Percentiles rank a stretch among this genome's conserved stretches.
Evolutionary conservation across 2,329 filamentous ascomycete species (phyloP).

Genomic region (Emergomyces africanus): DNA sequence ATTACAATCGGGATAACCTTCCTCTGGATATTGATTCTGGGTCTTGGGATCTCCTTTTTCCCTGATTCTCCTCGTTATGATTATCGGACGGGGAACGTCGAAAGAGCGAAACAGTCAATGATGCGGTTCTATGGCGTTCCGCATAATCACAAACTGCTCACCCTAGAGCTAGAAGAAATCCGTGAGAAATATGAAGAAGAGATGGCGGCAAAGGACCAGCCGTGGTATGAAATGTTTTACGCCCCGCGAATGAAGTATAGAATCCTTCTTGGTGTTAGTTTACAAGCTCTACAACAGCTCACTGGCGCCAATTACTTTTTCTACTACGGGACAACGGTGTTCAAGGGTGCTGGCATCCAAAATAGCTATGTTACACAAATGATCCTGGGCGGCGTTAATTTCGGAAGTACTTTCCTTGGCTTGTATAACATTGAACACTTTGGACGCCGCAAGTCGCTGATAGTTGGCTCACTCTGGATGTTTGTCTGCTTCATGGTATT

Average conservation of each 20-base stretch:
- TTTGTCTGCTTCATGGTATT: slow-evolving; percentile 49
- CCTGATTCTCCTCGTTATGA: slow-evolving; percentile 48
- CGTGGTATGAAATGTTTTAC: slow-evolving; percentile 34
- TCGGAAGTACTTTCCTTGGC: slow-evolving; percentile 52
- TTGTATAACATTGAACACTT: slow-evolving; percentile 58
- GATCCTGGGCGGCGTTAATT: slow-evolving; percentile 57
- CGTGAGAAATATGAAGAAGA: slow-evolving; percentile 47
- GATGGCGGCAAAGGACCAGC: slow-evolving; percentile 25
- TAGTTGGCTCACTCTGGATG: slow-evolving; percentile 56
- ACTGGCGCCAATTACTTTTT: slow-evolving; percentile 40
- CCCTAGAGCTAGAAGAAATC: slow-evolving; percentile 45
- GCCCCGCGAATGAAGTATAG: slow-evolving; percentile 37
- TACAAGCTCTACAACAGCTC: slow-evolving; percentile 37
- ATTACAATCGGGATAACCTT: slow-evolving; percentile 46
- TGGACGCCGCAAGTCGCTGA: slow-evolving; percentile 55
- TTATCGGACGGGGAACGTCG: slow-evolving; percentile 41
- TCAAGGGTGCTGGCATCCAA: slow-evolving; percentile 51
- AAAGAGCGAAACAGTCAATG: slow-evolving; percentile 41
- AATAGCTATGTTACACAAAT: slow-evolving; percentile 57
- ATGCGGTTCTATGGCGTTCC: slow-evolving; percentile 43
- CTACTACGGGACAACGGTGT: slow-evolving; percentile 48
- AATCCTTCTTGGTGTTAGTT: slow-evolving; percentile 30
- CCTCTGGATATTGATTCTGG: slow-evolving; percentile 44
- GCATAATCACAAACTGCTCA: slow-evolving; percentile 42
- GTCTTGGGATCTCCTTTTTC: slow-evolving; percentile 42